Base-by-base conservation (phyloP, 2,329 filamentous ascomycete species). In the Phaeomoniella chlamydospora region DNA sequence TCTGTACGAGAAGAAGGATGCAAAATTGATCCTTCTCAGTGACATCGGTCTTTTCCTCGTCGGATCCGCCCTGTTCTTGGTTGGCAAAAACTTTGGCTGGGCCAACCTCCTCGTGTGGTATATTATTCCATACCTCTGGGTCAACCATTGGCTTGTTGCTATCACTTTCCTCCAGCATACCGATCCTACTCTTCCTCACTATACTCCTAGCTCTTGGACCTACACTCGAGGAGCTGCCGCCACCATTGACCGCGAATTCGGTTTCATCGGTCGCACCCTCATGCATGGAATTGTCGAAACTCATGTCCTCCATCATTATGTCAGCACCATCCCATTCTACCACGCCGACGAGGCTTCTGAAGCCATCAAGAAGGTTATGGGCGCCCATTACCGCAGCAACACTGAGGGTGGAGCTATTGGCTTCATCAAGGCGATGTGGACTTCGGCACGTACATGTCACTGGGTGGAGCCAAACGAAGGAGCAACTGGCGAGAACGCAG, bases 141-240 rank as follows among this genome's bases (percentile, higher is more conserved):
- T 94, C 38, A 93, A 96, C 74, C 86, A 94, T 74, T 96, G 88
- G 88, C 80, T 96, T 38, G 87, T 96, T 47, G 87, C 87, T 57
- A 96, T 96, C 60, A 96, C 88, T 48, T 96, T 77, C 72, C 77
- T 96, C 43, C 88, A 96, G 65, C 88, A 96, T 74, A 94, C 88
- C 54, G 87, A 96, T 58, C 87, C 87, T 33, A 76, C 80, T 30
- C 80, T 96, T 32, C 88, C 88, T 41, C 88, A 96, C 71, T 96
- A 96, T 71, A 74, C 78, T 38, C 72, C 76, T 41, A 72, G 81
- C 44, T 74, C 80, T 52, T 96, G 88, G 88, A 93, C 80, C 65
- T 96, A 86, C 55, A 77, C 87, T 45, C 86, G 88, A 47, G 88
- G 88, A 50, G 88, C 88, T 39, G 87, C 86, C 40, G 87, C 88